Percentiles rank a stretch among this genome's conserved stretches.
Evolutionary conservation across 2,329 filamentous ascomycete genomes (phyloP).

Genomic region (Cytospora piceae): DNA sequence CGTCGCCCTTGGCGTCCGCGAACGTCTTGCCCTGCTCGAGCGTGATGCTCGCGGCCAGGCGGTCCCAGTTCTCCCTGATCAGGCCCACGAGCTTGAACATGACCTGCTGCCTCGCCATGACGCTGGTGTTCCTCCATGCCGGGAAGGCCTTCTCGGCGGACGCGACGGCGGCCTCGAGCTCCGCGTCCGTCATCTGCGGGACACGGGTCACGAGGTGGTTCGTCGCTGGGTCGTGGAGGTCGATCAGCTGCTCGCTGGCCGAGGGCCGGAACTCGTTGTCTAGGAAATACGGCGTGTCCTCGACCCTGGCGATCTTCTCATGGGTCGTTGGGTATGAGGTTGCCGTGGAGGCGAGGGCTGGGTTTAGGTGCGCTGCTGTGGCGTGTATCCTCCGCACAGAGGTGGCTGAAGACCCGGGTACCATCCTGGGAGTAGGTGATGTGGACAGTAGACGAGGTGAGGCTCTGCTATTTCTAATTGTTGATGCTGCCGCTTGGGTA

Average conservation of each 20-base stretch:
- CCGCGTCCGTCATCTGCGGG: conserved; percentile 77
- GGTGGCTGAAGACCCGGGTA: conserved; percentile 38
- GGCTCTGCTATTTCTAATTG: conserved; percentile 31
- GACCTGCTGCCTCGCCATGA: conserved; percentile 77
- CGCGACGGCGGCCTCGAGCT: conserved; percentile 75
- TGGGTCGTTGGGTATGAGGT: conserved; percentile 72
- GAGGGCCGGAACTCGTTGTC: conserved; percentile 79
- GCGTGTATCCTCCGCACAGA: conserved; percentile 60
- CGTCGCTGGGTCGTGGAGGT: conserved; percentile 80
- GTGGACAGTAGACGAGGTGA: conserved; percentile 33
- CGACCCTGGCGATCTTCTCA: conserved; percentile 67
- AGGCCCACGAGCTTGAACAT: conserved; percentile 85
- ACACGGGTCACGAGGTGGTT: conserved; percentile 85
- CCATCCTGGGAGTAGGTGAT: conserved; percentile 33
- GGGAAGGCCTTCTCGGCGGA: conserved; percentile 78
- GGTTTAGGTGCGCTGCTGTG: conserved; percentile 58
- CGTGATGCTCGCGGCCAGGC: conserved; percentile 81
- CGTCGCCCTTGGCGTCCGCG: conserved; percentile 80
- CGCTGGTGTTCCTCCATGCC: conserved; percentile 71
- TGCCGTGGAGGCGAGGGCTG: conserved; percentile 58
- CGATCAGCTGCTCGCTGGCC: conserved; percentile 72
- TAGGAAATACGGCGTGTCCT: conserved; percentile 79
- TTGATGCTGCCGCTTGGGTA: conserved; percentile 35
- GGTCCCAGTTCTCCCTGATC: conserved; percentile 84
- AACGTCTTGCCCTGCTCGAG: conserved; percentile 90